Evolutionary conservation across 2,329 filamentous ascomycete genomes (phyloP).

Genomic region (Cordyceps javanica): DNA sequence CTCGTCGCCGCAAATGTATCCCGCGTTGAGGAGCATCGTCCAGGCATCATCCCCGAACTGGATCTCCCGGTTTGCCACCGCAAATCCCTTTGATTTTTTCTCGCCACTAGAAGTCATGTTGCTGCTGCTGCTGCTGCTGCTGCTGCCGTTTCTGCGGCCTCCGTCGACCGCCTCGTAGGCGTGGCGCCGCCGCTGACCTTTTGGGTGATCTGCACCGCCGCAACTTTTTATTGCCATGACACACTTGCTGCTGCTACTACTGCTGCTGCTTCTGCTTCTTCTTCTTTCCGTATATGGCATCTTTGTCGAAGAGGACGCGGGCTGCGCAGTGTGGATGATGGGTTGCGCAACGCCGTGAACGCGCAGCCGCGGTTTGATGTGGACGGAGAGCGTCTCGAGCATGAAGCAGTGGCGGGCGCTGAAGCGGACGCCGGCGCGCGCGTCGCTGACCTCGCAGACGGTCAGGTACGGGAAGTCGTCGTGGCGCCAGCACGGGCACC

Average conservation of each 20-base stretch:
- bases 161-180: neutral
- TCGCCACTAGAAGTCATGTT: neutral
- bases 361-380: constrained; percentile 33
- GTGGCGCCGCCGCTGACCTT: neutral
- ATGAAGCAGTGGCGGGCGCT: constrained; percentile 42
- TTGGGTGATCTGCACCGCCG: neutral
- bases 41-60: constrained; percentile 39
- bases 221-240: neutral
- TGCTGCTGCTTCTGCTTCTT: no score
- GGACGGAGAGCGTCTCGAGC: constrained; percentile 39
- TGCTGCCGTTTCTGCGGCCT: constrained; percentile 11
- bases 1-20: constrained; percentile 53
- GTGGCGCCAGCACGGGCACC: constrained; percentile 48
- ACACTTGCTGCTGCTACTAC: neutral
- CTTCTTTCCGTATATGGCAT: neutral
- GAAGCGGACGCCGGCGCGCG: constrained; percentile 37
- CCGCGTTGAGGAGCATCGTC: constrained; percentile 43
- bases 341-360: constrained; percentile 22
- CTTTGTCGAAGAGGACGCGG: neutral
- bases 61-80: constrained; percentile 23
- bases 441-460: constrained; percentile 39
- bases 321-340: neutral
- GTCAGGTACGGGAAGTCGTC: constrained; percentile 47
- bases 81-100: neutral
- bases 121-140: no score